phyloP scores from a whole-genome alignment of 495 filamentous ascomycete genomes.

The Astrothelium macrocarpum region DNA sequence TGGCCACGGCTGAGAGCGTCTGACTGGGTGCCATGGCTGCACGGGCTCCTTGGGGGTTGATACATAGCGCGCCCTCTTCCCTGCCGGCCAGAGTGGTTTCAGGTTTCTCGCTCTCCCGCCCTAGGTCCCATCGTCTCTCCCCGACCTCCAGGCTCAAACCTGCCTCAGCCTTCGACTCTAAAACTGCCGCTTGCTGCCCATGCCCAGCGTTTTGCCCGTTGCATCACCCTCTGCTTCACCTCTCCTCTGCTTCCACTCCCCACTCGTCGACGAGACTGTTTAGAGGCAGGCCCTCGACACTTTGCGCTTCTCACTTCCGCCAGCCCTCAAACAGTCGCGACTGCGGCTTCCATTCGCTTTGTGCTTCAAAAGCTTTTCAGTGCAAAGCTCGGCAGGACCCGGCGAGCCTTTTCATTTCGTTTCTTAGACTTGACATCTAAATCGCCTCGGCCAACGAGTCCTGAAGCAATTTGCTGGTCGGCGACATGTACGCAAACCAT shows the following conservation, averaged over 20 bases:
- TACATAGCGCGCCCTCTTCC: slow-evolving; percentile 4
- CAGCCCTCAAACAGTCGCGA: slow-evolving; percentile 26
- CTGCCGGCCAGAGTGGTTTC: background rate
- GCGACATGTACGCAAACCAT: slow-evolving; percentile 2
- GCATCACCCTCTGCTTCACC: slow-evolving; percentile 6
- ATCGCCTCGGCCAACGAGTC: slow-evolving; percentile 11
- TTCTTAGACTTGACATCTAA: slow-evolving; percentile 16
- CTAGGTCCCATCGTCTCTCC: background rate
- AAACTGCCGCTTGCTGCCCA: slow-evolving; percentile 6
- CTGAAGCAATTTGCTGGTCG: background rate
- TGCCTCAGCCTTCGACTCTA: slow-evolving; percentile 5
- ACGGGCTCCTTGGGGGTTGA: background rate
- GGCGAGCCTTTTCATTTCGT: slow-evolving; percentile 17
- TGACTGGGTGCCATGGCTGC: background rate
- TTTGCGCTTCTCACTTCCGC: slow-evolving; percentile 19
- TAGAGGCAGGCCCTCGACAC: slow-evolving; percentile 29
- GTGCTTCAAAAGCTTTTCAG: slow-evolving; percentile 24
- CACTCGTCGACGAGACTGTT: slow-evolving; percentile 6
- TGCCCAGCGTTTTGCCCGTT: slow-evolving; percentile 7
- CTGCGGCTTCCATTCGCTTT: slow-evolving; percentile 24
- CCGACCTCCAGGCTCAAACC: background rate
- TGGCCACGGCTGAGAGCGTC: background rate
- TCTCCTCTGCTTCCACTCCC: background rate
- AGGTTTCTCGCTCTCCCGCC: slow-evolving; percentile 2
- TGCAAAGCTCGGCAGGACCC: slow-evolving; percentile 25